Evolutionary conservation across 768 basidiomycete genomes (phyloP), one percentile per base, ranked within the genome.

Genomic region (Suillus paluster): DNA sequence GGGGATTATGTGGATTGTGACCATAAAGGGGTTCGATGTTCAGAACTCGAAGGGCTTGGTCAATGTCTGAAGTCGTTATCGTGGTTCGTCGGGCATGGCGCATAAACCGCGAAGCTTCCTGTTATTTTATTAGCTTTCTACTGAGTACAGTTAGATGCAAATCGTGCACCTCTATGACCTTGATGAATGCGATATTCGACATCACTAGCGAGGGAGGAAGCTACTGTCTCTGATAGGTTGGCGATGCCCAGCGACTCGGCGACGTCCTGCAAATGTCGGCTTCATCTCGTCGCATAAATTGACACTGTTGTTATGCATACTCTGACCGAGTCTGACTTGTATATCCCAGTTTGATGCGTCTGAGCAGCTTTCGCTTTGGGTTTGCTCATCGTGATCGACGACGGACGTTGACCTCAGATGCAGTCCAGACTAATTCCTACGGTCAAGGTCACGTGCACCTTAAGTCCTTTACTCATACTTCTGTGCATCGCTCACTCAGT

Each of bases 1-100:
- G 73, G n/a, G 73, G 73, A 1, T 69, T 74, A 34, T 75, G 70
- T 0, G 73, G 71, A 5, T 67, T 69, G 48, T 75, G 73, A 36
- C 91, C 97, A 71, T 92, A 99, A 25, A 99, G 79, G 12, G 97
- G 97, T 75, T 99, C 97, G 66, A 99, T 94, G 78, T 98, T 99
- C 60, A 97, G 84, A 2, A 93, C 94, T 63, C 94, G 92, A 52
- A 99, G 81, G 1, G 97, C 97, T 64, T 93, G 89, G 75, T 98
- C 96, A 61, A 99, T 88, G 77, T 99, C 97, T 25, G 88, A 82
- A 7, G 95, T 92, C 10, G 88, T 91, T 74, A 99, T 82, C 1
- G 91, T 91, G n/a, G 91, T 94, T 59, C 97, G 83, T 61, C 92
- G 87, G 7, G 92, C 92, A 75, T 99, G 95, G 25, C 95, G 86